Evolutionary conservation across 345 rosid species (phyloP).

Genomic region (Bruguiera sexangula): DNA sequence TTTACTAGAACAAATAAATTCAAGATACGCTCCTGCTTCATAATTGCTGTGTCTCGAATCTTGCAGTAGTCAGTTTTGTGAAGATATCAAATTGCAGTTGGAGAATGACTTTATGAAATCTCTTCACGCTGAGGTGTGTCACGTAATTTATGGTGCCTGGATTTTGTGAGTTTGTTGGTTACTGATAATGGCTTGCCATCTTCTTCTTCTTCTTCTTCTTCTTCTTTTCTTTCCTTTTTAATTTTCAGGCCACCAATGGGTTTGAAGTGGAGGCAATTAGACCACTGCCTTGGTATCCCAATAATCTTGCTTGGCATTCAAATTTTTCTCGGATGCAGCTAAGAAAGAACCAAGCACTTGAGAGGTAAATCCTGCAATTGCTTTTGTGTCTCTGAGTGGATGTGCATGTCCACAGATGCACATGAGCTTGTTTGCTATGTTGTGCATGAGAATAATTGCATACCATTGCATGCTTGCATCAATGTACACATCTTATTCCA

Average conservation of each 20-base stretch:
- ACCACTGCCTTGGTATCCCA: constrained; percentile 90
- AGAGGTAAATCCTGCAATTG: constrained; percentile 47
- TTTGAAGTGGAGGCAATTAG: constrained; percentile 71
- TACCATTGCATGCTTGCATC: background rate
- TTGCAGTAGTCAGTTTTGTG: constrained; percentile 81
- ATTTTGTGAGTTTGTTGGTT: background rate
- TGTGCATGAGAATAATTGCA: background rate
- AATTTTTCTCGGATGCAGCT: constrained; percentile 89
- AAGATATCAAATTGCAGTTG: constrained; percentile 60
- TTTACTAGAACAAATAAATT: too few relatives aligned
- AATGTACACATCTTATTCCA: too few relatives aligned
- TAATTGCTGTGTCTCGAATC: constrained; percentile 3
- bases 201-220: background rate
- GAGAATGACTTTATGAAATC: constrained; percentile 80
- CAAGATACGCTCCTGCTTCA: too few relatives aligned
- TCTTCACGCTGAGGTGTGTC: constrained; percentile 66
- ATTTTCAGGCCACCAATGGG: constrained; percentile 52
- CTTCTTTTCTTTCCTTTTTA: background rate
- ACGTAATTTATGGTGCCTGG: background rate
- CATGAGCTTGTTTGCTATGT: background rate
- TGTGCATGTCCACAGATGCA: background rate
- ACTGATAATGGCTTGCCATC: background rate
- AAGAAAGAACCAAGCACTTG: constrained; percentile 83
- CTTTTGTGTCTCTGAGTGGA: background rate
- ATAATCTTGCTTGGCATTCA: constrained; percentile 91